Percentiles rank a stretch among this genome's conserved stretches.
Conservation (phyloP, 169 alveolate genomes). For the Plasmodium cynomolgi region DNA sequence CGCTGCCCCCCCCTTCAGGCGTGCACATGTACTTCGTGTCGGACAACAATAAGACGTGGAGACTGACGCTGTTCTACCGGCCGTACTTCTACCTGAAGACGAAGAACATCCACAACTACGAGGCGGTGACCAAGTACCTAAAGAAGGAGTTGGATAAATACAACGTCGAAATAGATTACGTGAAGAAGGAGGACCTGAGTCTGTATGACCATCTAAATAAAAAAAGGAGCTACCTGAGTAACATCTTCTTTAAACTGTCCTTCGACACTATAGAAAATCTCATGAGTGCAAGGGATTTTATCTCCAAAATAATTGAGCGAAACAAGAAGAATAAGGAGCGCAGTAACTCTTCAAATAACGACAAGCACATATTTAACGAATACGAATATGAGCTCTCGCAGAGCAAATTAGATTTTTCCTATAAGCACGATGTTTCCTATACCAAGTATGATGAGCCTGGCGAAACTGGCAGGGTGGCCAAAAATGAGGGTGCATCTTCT, state of each 20-base stretch:
- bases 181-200: slow-evolving; percentile 90
- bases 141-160: slow-evolving; percentile 41
- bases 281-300: slow-evolving; percentile 84
- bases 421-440: slow-evolving; percentile 31
- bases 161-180: slow-evolving; percentile 76
- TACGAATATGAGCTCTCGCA: slow-evolving; percentile 41
- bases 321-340: slow-evolving; percentile 70
- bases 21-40: slow-evolving; percentile 71
- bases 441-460: slow-evolving; percentile 31
- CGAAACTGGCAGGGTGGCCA: background rate
- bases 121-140: slow-evolving; percentile 73
- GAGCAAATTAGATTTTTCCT: slow-evolving; percentile 58
- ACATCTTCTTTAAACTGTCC: slow-evolving; percentile 83
- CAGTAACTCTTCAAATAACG: slow-evolving; percentile 18
- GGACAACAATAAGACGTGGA: slow-evolving; percentile 69
- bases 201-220: slow-evolving; percentile 91
- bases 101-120: slow-evolving; percentile 81
- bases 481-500: background rate
- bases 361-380: slow-evolving; percentile 55
- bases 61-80: slow-evolving; percentile 84
- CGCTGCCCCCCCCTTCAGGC: slow-evolving; percentile 2
- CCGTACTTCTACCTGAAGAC: slow-evolving; percentile 93
- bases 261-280: slow-evolving; percentile 91
- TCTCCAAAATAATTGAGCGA: slow-evolving; percentile 81
- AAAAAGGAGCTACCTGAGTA: slow-evolving; percentile 83